A percentile compares a stretch with the other conserved stretches of the same genome.
phyloP scores from a whole-genome alignment of 495 filamentous ascomycete genomes.

The Aspergillus steynii region DNA sequence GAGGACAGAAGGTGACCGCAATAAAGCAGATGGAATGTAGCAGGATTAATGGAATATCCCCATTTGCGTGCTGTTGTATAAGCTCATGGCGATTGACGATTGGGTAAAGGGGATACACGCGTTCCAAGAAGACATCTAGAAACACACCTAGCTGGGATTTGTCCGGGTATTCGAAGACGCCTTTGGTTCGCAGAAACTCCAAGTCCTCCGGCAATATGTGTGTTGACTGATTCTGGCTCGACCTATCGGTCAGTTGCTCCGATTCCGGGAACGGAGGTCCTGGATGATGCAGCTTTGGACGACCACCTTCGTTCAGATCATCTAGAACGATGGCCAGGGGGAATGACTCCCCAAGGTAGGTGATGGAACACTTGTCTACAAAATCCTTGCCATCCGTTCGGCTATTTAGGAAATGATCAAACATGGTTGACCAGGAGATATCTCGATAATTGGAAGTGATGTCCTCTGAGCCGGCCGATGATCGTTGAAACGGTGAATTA shows the following conservation, averaged over 20 bases:
- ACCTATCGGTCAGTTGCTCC: too few relatives aligned
- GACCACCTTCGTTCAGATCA: conserved; percentile 4
- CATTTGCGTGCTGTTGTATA: conserved; percentile 2
- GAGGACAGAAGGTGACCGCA: neutral
- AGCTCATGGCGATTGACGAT: conserved; percentile 7
- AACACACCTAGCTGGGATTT: neutral
- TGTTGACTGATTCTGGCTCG: neutral
- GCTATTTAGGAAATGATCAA: conserved; percentile 7
- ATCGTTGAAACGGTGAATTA: too few relatives aligned
- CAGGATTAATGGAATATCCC: neutral
- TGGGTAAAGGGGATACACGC: conserved; percentile 3
- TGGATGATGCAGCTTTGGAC: conserved; percentile 8
- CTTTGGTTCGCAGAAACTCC: conserved; percentile 1
- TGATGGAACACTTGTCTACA: conserved; percentile 7
- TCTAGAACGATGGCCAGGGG: conserved; percentile 10
- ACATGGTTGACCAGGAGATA: conserved; percentile 1
- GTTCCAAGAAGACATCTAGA: conserved; percentile 1
- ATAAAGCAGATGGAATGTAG: neutral
- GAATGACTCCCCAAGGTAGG: conserved; percentile 8
- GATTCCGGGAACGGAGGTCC: conserved; percentile 5
- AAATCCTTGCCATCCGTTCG: neutral
- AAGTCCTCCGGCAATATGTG: conserved; percentile 5
- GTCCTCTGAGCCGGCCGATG: too few relatives aligned
- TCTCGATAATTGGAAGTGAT: neutral
- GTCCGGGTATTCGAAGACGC: neutral